Conservation (phyloP, 2,329 filamentous ascomycete species). For the Thelonectria olida region DNA sequence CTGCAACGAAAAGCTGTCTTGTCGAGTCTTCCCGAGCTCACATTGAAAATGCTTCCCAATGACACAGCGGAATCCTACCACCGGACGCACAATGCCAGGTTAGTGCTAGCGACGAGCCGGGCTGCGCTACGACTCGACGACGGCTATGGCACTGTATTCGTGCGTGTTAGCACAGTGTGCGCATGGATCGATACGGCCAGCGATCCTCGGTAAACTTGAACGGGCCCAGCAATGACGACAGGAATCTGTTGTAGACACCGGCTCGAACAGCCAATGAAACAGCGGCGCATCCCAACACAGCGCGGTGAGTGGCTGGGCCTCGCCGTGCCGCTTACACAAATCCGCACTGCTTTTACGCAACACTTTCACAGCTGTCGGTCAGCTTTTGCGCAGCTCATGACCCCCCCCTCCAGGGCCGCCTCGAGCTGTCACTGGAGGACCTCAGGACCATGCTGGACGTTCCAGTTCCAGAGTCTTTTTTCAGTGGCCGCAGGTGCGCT, state of each 20-base stretch:
- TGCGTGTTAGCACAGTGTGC: too few species aligned
- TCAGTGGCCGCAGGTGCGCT: slow-evolving; percentile 29
- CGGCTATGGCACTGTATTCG: slow-evolving; percentile 3
- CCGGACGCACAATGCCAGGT: slow-evolving; percentile 5
- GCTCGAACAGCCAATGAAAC: slow-evolving; percentile 6
- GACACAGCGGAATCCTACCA: slow-evolving; percentile 13
- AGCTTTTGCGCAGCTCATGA: slow-evolving; percentile 23
- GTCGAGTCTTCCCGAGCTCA: slow-evolving; percentile 10
- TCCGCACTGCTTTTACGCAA: slow-evolving; percentile 30
- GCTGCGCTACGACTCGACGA: slow-evolving; percentile 6
- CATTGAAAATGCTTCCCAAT: background rate
- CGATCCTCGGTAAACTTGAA: slow-evolving; percentile 20
- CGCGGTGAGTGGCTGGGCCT: slow-evolving; percentile 31
- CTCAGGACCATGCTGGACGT: too few species aligned
- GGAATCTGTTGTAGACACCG: slow-evolving; percentile 4
- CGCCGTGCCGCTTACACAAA: slow-evolving; percentile 24
- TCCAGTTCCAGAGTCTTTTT: too few species aligned
- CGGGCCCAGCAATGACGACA: slow-evolving; percentile 14
- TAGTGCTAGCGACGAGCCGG: slow-evolving; percentile 16
- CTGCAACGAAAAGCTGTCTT: slow-evolving; percentile 5
- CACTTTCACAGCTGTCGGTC: background rate
- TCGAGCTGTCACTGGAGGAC: slow-evolving; percentile 7
- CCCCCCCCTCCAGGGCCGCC: background rate
- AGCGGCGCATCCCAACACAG: slow-evolving; percentile 16
- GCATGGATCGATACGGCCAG: slow-evolving; percentile 24